Evolutionary conservation across 805 yeast species (phyloP).

Genomic region (Saccharomycopsis javanensis): DNA sequence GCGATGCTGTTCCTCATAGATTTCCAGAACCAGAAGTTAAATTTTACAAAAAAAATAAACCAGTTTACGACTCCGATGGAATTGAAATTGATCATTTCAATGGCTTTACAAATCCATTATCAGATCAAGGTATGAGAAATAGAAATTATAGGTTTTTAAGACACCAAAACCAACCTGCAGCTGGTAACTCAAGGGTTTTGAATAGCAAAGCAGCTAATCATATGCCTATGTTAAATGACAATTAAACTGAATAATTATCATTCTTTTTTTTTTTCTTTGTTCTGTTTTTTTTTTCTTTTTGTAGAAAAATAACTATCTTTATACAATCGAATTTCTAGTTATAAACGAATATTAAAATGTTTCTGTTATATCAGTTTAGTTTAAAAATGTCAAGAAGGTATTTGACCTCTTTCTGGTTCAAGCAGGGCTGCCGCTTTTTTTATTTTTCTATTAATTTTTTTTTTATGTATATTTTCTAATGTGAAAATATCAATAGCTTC

Average conservation of each 20-base stretch:
- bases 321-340: no score
- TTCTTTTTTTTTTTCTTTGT: no score
- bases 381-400: no score
- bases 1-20: conserved; percentile 6
- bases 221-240: conserved; percentile 6
- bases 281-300: no score
- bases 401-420: neutral
- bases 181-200: neutral
- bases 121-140: conserved; percentile 5
- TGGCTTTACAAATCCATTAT: conserved; percentile 21
- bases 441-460: neutral
- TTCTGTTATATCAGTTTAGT: no score
- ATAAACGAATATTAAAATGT: no score
- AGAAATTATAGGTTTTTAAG: neutral
- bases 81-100: conserved; percentile 3
- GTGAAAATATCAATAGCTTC: neutral
- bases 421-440: neutral
- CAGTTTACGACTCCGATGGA: conserved; percentile 7
- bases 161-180: neutral
- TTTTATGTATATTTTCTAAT: neutral
- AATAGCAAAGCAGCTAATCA: conserved; percentile 5
- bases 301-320: no score
- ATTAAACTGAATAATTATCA: neutral
- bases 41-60: conserved; percentile 11
- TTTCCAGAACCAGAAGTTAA: conserved; percentile 12